A percentile compares a stretch with the other conserved stretches of the same genome.
Evolutionary conservation across 169 alveolate genomes (phyloP).

Genomic region (Plasmodium vivax): DNA sequence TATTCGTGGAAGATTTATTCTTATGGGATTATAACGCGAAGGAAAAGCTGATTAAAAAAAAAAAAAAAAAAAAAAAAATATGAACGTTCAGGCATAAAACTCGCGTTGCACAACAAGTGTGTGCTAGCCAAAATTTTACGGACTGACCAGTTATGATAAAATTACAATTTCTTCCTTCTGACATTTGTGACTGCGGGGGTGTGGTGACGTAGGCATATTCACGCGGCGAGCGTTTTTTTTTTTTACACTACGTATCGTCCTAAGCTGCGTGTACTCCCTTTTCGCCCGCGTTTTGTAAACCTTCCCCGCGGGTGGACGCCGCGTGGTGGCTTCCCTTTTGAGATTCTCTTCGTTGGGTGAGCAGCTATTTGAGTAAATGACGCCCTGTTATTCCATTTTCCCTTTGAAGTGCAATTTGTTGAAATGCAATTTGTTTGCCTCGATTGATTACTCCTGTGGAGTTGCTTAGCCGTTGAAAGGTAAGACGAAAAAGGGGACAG

Average conservation of each 20-base stretch:
- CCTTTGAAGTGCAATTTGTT: not conserved
- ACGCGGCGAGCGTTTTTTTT: not conserved
- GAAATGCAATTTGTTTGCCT: not conserved
- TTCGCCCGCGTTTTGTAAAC: not conserved
- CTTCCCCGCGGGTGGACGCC: not conserved
- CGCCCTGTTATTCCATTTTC: not conserved
- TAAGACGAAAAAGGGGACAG: not conserved
- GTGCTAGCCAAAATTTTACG: not conserved
- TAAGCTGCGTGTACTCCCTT: not conserved
- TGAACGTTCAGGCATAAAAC: slow-evolving; percentile 8
- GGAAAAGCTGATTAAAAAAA: not conserved
- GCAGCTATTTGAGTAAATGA: not conserved
- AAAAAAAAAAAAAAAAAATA: slow-evolving; percentile 18
- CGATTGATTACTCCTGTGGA: not conserved
- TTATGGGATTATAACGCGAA: not conserved
- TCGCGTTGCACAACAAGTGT: not conserved
- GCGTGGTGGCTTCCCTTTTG: not conserved
- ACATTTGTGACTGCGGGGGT: not conserved
- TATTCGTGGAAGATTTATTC: not conserved
- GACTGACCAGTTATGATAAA: not conserved
- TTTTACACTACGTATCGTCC: not conserved
- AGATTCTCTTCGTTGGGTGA: not conserved
- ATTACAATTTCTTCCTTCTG: not conserved
- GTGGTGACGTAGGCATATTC: not conserved
- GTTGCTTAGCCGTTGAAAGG: not conserved